Evolutionary conservation across 2,329 filamentous ascomycete genomes (phyloP), one percentile per base, ranked within the genome.

Genomic region (Arthrobotrys sinensis): DNA sequence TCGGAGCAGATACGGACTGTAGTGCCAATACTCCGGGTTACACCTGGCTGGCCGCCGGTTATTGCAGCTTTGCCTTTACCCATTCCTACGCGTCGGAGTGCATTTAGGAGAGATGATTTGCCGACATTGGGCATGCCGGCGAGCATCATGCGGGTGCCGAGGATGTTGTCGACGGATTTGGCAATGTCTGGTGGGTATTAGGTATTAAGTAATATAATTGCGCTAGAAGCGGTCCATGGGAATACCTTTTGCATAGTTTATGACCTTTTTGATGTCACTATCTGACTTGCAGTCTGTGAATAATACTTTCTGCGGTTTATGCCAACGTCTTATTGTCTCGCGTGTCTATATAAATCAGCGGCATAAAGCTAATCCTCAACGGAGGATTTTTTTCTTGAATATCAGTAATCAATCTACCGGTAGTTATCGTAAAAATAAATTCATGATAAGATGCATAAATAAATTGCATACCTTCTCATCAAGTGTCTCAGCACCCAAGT

Each of bases 81-180:
- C 80, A 93, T 88, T 46, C 93, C 93, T 16, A 88, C 86, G 46
- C 87, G 88, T 19, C 96, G 91, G 60, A 98, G 88, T 14, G 91
- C 89, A 84, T 99, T 99, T 48, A 99, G 89, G n/a, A 99, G 87
- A 0, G 94, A 94, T 55, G 93, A 97, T 85, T 99, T 99, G 40
- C 96, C 96, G 0, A 97, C 93, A 83, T 99, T 99, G 40, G 96
- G 96, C 94, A 99, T 97, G 69, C 96, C 96, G 12, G 98, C 94
- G 0, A 98, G 89, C 84, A 99, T 89, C 71, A 94, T 89, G 60
- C 94, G 90, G 81, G 93, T 88, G n/a, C 94, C 94, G 6, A 92
- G 91, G n/a, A 98, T 85, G 21, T 89, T 89, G 81, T 90, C 86
- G 34, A 75, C 80, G 14, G 68, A 43, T 45, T 48, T 75, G 0